Base-by-base conservation (phyloP, 139 green algal genomes). In the Pycnococcus provasolii region DNA sequence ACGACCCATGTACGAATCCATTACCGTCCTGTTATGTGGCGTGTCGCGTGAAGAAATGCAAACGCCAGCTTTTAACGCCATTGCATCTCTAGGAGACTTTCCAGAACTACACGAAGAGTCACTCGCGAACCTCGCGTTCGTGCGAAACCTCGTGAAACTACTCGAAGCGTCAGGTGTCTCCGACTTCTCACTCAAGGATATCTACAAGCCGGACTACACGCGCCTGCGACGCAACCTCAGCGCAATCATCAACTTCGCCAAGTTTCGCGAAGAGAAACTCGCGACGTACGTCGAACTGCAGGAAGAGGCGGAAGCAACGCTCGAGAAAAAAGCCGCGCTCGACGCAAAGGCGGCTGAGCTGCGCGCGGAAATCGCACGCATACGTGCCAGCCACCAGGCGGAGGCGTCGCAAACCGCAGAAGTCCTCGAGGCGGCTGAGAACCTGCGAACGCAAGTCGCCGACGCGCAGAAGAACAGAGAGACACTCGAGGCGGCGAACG, bases 191-290 rank as follows among this genome's bases (percentile, higher is more conserved):
- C 68, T 91, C 42, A 85, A 85, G 76, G 90, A 96, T 67, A 59
- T 96, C 43, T 85, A 88, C 72, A 96, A 95, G 77, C 90, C 90
- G 2, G 90, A 95, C 2, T 61, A 73, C 0, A 60, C 67, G 2
- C 76, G 89, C 1, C 75, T 91, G 64, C 72, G 83, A 42, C 81
- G 86, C 9, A 86, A 93, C 58, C 73, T 96, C 9, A 88, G 73
- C n/a, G 90, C 90, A 0, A 68, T 96, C 50, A 87, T 96, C 75
- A 96, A 96, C 77, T 95, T 95, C 78, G 89, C 84, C 37, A 95
- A 92, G 78, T 96, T 91, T 72, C 77, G 90, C 0, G 91, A 96
- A 73, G 87, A 94, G 66, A 92, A 94, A 79, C 80, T 94, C 64
- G 67, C 74, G 13, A 64, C 74, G n/a, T 91, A 83, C 70, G 81